Evolutionary conservation across 1,284 basidiomycete genomes (phyloP).

Genomic region (Sanghuangporus weigelae): DNA sequence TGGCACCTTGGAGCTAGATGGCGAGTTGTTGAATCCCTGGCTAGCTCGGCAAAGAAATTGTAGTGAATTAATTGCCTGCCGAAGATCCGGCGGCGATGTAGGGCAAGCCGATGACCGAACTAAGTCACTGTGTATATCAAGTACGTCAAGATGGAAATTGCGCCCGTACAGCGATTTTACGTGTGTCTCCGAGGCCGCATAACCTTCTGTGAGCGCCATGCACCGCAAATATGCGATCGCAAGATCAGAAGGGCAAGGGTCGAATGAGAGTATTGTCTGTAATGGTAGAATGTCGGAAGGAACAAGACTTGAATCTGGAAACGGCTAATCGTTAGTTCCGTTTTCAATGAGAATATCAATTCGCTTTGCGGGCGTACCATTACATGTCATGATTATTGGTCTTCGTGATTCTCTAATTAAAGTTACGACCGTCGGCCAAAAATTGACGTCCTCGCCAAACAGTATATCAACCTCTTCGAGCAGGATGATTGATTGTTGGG

Average conservation of each 20-base stretch:
- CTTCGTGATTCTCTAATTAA: slow-evolving; percentile 79
- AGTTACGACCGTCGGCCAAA: slow-evolving; percentile 83
- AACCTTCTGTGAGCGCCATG: slow-evolving; percentile 57
- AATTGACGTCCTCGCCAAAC: slow-evolving; percentile 85
- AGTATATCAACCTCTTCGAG: slow-evolving; percentile 97
- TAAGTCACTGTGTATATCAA: slow-evolving; percentile 4
- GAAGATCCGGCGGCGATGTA: slow-evolving; percentile 11
- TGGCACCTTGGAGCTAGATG: background rate
- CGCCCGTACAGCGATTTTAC: slow-evolving; percentile 2
- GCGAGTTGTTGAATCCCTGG: background rate
- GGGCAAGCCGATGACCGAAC: background rate
- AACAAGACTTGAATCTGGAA: slow-evolving; percentile 63
- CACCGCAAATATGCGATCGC: slow-evolving; percentile 71
- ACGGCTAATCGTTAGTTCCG: slow-evolving; percentile 18
- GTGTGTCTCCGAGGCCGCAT: slow-evolving; percentile 18
- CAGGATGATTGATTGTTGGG: slow-evolving; percentile 85
- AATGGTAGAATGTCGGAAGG: slow-evolving; percentile 72
- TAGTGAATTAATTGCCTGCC: slow-evolving; percentile 15
- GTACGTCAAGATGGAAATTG: background rate
- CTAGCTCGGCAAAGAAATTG: slow-evolving; percentile 16
- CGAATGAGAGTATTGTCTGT: slow-evolving; percentile 68
- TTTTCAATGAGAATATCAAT: slow-evolving; percentile 21
- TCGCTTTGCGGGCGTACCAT: slow-evolving; percentile 47
- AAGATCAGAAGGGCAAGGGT: slow-evolving; percentile 50
- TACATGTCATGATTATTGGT: slow-evolving; percentile 90